These are phyloP conservation scores for Cyberlindnera euphorbiiphila DNA, from an alignment of 805 yeast species.

Conservation along the genomic window DNA sequence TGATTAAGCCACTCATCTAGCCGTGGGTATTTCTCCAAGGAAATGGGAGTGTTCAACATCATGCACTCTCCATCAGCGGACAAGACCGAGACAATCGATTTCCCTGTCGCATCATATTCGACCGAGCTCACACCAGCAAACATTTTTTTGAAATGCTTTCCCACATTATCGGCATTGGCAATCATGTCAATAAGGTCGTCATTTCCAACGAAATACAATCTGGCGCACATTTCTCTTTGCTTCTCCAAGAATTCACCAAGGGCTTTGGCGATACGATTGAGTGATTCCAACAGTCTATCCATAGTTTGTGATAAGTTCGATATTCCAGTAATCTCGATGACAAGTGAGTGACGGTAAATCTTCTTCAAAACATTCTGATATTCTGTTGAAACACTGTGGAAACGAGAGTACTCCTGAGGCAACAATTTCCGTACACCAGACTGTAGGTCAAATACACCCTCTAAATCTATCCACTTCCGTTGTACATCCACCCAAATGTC, in stretches of 20 bases:
- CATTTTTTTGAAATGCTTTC: conserved; percentile 64
- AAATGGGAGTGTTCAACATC: conserved; percentile 39
- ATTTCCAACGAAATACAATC: conserved; percentile 86
- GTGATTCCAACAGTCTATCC: conserved; percentile 49
- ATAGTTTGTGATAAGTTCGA: conserved; percentile 46
- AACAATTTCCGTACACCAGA: conserved; percentile 57
- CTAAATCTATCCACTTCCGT: conserved; percentile 81
- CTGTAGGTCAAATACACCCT: conserved; percentile 66
- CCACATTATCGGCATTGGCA: conserved; percentile 58
- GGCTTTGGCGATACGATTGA: conserved; percentile 57
- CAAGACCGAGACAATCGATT: conserved; percentile 40
- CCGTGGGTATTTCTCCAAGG: conserved; percentile 36
- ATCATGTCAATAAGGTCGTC: conserved; percentile 82
- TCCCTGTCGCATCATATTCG: conserved; percentile 30
- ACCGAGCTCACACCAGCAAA: conserved; percentile 59
- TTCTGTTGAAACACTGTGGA: conserved; percentile 59
- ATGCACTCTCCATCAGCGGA: conserved; percentile 70
- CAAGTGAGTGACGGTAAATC: conserved; percentile 44
- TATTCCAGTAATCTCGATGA: conserved; percentile 51
- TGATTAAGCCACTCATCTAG: conserved; percentile 59
- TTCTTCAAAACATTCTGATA: conserved; percentile 48
- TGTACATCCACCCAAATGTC: conserved; percentile 82
- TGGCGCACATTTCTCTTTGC: conserved; percentile 72
- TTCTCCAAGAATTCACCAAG: conserved; percentile 74
- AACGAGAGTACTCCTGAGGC: conserved; percentile 68